Evolutionary conservation across 176 grass and related monocot genomes (phyloP), one percentile per base, ranked within the genome.

Genomic region (Ensete ventricosum): DNA sequence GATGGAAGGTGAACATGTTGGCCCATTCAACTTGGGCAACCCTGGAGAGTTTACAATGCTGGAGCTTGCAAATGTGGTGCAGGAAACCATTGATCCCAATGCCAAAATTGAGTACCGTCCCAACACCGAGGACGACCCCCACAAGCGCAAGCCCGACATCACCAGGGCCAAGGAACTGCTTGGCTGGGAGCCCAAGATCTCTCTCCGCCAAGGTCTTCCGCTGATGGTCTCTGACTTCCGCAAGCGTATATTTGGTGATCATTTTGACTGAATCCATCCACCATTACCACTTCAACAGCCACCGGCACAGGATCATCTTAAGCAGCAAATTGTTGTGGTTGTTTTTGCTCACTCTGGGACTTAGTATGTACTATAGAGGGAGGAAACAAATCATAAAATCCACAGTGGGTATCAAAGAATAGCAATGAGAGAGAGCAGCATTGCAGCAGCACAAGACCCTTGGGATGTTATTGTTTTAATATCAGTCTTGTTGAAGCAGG

Each of bases 101-200:
- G 92, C 92, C 0, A 53, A 75, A 48, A 89, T 96, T 54, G 92
- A 89, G 84, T 96, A 91, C 86, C 57, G 86, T 50, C 71, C 74
- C 0, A 96, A 96, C 92, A 96, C 92, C 34, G 84, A 83, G 62
- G 92, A 96, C 55, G 92, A 96, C 77, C 92, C 92, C 55, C 92
- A 96, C 92, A 96, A 89, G 84, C 86, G 92, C 77, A 96, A 91
- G 80, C 92, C 92, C 0, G 92, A 96, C 82, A 91, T 96, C 82
- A 75, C 77, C 64, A 82, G 80, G 52, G 92, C 92, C 63, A 96
- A 89, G 86, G 86, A 91, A 50, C 79, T 86, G 55, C 88, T 96
- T 0, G 88, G 86, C 0, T 96, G 92, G 92, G 88, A 96, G 81
- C 92, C 92, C 81, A 91, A 86, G 79, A 51, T 96, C 52, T 20